These are phyloP conservation scores for Corchorus capsularis DNA, from an alignment of 345 rosid genomes.

Conservation along the genomic window DNA sequence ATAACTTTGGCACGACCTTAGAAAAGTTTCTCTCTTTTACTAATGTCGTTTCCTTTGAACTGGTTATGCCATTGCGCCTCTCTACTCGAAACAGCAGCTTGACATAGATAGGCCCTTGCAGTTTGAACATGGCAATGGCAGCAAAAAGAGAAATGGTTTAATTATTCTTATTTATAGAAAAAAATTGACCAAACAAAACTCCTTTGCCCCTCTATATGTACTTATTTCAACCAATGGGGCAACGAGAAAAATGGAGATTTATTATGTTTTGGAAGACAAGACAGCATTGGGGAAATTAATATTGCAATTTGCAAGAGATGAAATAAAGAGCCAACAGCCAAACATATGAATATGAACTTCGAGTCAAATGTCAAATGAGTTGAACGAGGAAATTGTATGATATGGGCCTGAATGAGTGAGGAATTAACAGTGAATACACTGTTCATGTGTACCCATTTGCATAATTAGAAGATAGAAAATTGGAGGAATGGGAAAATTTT, in stretches of 20 bases:
- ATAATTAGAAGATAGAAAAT: constrained; percentile 3
- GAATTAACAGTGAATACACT: constrained; percentile 1
- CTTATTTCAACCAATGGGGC: not conserved
- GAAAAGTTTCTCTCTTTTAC: not conserved
- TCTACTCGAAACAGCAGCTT: constrained; percentile 7
- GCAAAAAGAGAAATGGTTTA: not conserved
- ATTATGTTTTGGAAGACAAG: not conserved
- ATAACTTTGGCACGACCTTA: not conserved
- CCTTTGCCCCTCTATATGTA: not conserved
- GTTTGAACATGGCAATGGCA: not conserved
- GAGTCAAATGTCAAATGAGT: not conserved
- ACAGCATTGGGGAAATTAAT: not conserved
- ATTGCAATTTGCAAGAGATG: not conserved
- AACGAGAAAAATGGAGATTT: not conserved
- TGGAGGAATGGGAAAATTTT: not conserved
- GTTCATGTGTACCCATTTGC: not conserved
- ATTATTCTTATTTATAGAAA: not conserved
- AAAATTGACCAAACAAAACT: not conserved
- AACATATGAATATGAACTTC: no score
- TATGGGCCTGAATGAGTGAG: not conserved
- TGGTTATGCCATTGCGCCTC: not conserved
- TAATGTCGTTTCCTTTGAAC: constrained; percentile 16
- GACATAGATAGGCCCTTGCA: not conserved
- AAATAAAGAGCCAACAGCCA: not conserved
- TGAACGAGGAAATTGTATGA: not conserved